These are phyloP conservation scores for Macrophomina tecta DNA, from an alignment of 2,329 filamentous ascomycete species.

Conservation along the genomic window DNA sequence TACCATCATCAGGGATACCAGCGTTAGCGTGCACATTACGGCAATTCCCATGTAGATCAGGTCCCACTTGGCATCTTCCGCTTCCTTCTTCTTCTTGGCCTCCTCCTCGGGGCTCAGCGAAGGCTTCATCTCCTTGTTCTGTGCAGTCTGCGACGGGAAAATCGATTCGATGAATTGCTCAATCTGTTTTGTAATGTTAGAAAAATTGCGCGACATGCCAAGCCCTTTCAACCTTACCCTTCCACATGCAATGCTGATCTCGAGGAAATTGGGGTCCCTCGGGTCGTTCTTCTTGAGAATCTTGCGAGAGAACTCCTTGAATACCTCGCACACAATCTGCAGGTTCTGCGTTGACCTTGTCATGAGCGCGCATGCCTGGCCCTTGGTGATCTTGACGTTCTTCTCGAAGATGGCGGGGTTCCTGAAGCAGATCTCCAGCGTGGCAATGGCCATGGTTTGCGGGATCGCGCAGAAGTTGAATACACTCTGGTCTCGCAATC, in stretches of 20 bases:
- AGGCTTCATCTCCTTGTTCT: constrained; percentile 33
- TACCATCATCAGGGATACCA: constrained; percentile 83
- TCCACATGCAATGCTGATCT: constrained; percentile 88
- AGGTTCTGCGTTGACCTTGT: constrained; percentile 91
- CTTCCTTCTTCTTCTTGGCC: constrained; percentile 59
- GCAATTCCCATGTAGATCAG: constrained; percentile 68
- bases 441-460: constrained; percentile 96
- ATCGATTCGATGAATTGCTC: constrained; percentile 95
- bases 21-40: constrained; percentile 70
- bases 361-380: constrained; percentile 91
- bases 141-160: constrained; percentile 76
- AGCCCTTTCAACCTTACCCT: constrained; percentile 63
- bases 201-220: constrained; percentile 2
- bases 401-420: constrained; percentile 85
- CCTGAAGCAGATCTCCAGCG: constrained; percentile 87
- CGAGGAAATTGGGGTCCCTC: constrained; percentile 87
- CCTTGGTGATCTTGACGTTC: constrained; percentile 97
- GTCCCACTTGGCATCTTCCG: constrained; percentile 60
- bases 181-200: constrained; percentile 60
- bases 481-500: constrained; percentile 91
- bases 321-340: constrained; percentile 78
- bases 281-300: constrained; percentile 96
- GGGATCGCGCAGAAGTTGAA: constrained; percentile 99
- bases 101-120: constrained; percentile 60
- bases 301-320: constrained; percentile 75